Evolutionary conservation across 495 filamentous ascomycete species (phyloP).

Genomic region (Elasticomyces elasticus): DNA sequence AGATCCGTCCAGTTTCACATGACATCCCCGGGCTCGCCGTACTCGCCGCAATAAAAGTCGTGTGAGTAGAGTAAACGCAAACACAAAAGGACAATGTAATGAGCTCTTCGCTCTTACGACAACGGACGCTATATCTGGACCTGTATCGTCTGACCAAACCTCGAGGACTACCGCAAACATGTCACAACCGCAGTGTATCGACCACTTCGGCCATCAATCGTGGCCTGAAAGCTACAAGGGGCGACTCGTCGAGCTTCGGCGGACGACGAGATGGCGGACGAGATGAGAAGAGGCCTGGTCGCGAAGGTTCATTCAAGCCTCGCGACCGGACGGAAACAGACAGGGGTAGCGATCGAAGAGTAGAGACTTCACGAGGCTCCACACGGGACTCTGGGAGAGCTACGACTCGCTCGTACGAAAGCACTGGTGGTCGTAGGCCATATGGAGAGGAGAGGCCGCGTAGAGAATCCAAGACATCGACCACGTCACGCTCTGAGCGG

Average conservation of each 20-base stretch:
- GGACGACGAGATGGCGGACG: neutral
- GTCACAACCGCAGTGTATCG: slow-evolving; percentile 31
- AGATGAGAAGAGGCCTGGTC: neutral
- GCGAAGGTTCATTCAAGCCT: neutral
- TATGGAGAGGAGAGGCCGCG: neutral
- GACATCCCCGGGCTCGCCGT: too few relatives aligned
- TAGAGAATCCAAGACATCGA: neutral
- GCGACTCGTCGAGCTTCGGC: neutral
- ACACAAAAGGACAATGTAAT: neutral
- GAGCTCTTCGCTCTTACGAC: neutral
- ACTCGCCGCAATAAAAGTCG: too few relatives aligned
- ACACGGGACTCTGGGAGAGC: neutral
- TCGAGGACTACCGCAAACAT: neutral
- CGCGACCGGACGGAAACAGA: neutral
- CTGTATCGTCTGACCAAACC: neutral
- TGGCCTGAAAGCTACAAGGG: slow-evolving; percentile 33
- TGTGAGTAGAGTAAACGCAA: too few relatives aligned
- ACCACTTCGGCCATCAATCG: slow-evolving; percentile 47
- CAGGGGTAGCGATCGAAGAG: neutral
- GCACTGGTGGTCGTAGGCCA: neutral
- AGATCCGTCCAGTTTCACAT: too few relatives aligned
- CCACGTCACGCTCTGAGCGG: neutral
- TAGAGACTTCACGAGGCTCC: neutral
- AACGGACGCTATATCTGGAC: slow-evolving; percentile 1
- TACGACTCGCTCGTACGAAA: neutral